These are phyloP conservation scores for Astragalus glycyphyllos DNA, from an alignment of 306 rosid genomes.

Conservation along the genomic window DNA sequence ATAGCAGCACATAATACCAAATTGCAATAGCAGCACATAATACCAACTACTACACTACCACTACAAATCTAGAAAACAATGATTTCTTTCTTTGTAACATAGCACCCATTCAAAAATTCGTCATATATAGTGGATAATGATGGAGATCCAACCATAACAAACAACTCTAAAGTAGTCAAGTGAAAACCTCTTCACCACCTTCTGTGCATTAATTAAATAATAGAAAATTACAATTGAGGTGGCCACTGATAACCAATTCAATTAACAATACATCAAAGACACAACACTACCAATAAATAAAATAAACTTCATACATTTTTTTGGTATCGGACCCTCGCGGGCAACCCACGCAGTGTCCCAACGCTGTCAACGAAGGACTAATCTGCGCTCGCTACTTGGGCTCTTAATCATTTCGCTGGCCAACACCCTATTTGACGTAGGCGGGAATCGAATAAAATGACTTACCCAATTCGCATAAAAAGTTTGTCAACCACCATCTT, in stretches of 20 bases:
- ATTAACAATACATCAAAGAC: constrained; percentile 40
- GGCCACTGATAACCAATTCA: constrained; percentile 29
- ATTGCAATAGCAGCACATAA: background rate
- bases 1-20: too few relatives aligned
- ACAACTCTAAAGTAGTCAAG: constrained; percentile 34
- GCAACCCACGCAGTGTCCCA: too few relatives aligned
- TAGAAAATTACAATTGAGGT: constrained; percentile 34
- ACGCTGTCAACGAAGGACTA: too few relatives aligned
- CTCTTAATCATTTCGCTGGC: too few relatives aligned
- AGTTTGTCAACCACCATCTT: constrained; percentile 44
- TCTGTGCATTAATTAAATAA: constrained; percentile 42
- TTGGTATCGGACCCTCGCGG: too few relatives aligned
- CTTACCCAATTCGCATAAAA: constrained; percentile 48
- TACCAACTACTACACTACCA: background rate
- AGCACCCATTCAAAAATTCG: background rate
- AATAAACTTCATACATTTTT: constrained; percentile 34
- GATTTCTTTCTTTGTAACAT: constrained; percentile 3
- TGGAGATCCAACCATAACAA: constrained; percentile 38
- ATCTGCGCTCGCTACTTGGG: too few relatives aligned
- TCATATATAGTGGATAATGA: constrained; percentile 47
- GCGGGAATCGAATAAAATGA: too few relatives aligned
- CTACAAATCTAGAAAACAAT: constrained; percentile 8
- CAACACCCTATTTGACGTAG: too few relatives aligned
- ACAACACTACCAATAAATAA: constrained; percentile 45
- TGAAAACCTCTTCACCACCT: constrained; percentile 27